Percentiles rank a stretch among this genome's conserved stretches.
These are phyloP conservation scores for Byssothecium circinans DNA, from an alignment of 2,329 filamentous ascomycete species.

Conservation along the genomic window DNA sequence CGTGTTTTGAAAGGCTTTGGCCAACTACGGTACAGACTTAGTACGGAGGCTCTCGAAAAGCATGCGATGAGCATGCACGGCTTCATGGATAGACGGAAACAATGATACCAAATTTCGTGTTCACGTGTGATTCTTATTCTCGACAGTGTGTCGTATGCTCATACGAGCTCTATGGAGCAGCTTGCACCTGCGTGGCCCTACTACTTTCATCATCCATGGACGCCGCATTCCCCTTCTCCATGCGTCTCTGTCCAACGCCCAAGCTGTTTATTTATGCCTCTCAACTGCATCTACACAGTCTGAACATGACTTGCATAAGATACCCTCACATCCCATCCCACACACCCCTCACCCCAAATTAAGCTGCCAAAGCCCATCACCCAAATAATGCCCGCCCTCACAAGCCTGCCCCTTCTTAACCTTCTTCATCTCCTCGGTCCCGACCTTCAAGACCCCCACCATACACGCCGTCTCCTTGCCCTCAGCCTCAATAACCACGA, in stretches of 20 bases:
- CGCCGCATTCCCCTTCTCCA: no score
- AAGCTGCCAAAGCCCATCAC: slow-evolving; percentile 89
- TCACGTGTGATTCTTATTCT: not conserved
- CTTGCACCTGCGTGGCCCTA: not conserved
- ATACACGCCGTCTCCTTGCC: slow-evolving; percentile 91
- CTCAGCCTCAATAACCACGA: slow-evolving; percentile 88
- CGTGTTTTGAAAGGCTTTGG: no score
- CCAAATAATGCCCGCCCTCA: slow-evolving; percentile 89
- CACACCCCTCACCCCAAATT: slow-evolving; percentile 52
- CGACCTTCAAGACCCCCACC: slow-evolving; percentile 78
- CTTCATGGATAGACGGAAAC: slow-evolving; percentile 6
- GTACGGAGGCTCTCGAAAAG: no score
- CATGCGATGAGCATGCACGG: not conserved
- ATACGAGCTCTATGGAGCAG: not conserved
- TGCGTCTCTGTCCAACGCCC: no score
- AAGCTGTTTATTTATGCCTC: not conserved
- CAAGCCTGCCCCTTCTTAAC: slow-evolving; percentile 94
- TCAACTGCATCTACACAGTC: not conserved
- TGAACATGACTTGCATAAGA: not conserved
- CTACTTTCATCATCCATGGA: not conserved
- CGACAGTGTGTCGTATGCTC: not conserved
- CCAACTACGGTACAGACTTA: not conserved
- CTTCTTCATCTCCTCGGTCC: slow-evolving; percentile 88
- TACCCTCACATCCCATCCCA: not conserved
- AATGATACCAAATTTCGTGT: slow-evolving; percentile 13